Evolutionary conservation across 192 early-diverging fungal genomes (phyloP).

Genomic region (Coemansia asiatica): DNA sequence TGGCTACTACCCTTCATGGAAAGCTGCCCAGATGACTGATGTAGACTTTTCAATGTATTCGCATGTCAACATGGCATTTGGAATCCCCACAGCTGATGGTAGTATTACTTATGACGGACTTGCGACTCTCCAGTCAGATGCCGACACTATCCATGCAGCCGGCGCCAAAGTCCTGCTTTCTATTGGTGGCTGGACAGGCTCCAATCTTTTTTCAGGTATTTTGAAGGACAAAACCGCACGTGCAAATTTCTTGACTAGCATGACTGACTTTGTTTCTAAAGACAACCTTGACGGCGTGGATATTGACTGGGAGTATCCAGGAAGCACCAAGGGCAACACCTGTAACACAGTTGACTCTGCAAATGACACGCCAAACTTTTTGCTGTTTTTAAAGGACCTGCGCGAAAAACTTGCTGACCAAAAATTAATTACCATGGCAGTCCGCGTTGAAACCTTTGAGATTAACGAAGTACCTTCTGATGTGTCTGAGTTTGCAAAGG

Average conservation of each 20-base stretch:
- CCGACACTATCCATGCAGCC: slow-evolving; percentile 47
- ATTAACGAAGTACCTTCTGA: slow-evolving; percentile 49
- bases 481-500: slow-evolving; percentile 61
- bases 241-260: slow-evolving; percentile 46
- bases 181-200: slow-evolving; percentile 69
- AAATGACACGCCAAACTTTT: slow-evolving; percentile 66
- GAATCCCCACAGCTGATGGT: slow-evolving; percentile 43
- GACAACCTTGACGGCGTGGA: slow-evolving; percentile 70
- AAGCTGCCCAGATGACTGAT: slow-evolving; percentile 11
- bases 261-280: slow-evolving; percentile 47
- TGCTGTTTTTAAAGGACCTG: slow-evolving; percentile 60
- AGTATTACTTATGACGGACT: slow-evolving; percentile 22
- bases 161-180: slow-evolving; percentile 62
- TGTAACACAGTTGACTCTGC: slow-evolving; percentile 45
- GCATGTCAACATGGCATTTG: slow-evolving; percentile 68
- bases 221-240: neutral
- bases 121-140: slow-evolving; percentile 27
- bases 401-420: slow-evolving; percentile 46
- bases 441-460: slow-evolving; percentile 59
- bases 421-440: slow-evolving; percentile 67
- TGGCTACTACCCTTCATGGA: slow-evolving; percentile 39
- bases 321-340: slow-evolving; percentile 23
- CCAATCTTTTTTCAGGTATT: slow-evolving; percentile 9
- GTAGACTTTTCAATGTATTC: slow-evolving; percentile 57
- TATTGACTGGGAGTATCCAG: slow-evolving; percentile 73